phyloP scores from a whole-genome alignment of 2,329 filamentous ascomycete species.

The Talaromyces sp. region DNA sequence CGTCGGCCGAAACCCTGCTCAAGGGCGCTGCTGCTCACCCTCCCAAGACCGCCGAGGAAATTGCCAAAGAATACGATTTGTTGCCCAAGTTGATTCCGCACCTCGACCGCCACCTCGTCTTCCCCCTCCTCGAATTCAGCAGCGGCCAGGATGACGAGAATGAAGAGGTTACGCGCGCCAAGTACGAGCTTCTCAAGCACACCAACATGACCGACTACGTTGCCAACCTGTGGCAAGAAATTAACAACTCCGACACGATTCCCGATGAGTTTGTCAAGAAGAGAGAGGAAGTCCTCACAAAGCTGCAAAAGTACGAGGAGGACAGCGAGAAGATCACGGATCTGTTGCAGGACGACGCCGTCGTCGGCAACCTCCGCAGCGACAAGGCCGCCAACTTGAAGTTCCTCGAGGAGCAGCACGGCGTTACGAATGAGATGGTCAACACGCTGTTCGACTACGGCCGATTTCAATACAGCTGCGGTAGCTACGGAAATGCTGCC shows the following conservation, averaged over 20 bases:
- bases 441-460: constrained; percentile 93
- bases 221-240: constrained; percentile 81
- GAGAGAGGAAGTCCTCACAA: constrained; percentile 79
- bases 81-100: constrained; percentile 84
- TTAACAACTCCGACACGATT: constrained; percentile 71
- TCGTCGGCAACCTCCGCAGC: constrained; percentile 82
- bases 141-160: constrained; percentile 75
- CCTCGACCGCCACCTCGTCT: constrained; percentile 93
- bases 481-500: constrained; percentile 82
- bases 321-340: constrained; percentile 85
- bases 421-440: constrained; percentile 91
- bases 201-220: constrained; percentile 99
- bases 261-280: constrained; percentile 85
- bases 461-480: constrained; percentile 96
- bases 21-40: constrained; percentile 45
- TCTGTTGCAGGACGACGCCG: constrained; percentile 79
- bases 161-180: constrained; percentile 73
- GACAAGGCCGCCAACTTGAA: constrained; percentile 99
- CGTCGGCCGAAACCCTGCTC: constrained; percentile 45
- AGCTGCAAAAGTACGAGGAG: constrained; percentile 77
- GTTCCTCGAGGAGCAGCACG: constrained; percentile 94
- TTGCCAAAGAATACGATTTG: constrained; percentile 70
- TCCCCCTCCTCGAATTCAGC: constrained; percentile 90
- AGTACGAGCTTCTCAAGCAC: constrained; percentile 89
- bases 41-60: constrained; percentile 42